Conservation (phyloP, 805 yeast species). For the Candida taoyuanica region DNA sequence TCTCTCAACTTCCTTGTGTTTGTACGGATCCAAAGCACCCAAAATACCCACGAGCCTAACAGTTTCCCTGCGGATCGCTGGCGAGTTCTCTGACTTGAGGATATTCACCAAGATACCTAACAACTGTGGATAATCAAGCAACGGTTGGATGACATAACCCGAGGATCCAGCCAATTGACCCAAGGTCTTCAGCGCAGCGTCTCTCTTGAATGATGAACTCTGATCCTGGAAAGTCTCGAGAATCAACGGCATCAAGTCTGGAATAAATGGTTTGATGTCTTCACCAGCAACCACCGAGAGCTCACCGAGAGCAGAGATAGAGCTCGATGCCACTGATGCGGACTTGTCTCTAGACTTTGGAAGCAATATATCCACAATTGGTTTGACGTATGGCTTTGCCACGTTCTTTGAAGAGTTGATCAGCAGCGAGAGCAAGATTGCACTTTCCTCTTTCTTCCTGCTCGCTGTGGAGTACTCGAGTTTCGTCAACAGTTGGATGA, state of each 20-base stretch:
- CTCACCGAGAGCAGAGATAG: conserved; percentile 85
- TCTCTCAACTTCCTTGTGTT: conserved; percentile 86
- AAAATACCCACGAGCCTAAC: conserved; percentile 85
- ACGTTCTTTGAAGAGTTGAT: conserved; percentile 75
- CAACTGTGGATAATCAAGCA: conserved; percentile 85
- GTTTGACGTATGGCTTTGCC: conserved; percentile 87
- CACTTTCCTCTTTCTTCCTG: conserved; percentile 81
- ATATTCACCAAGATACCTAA: conserved; percentile 78
- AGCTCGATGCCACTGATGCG: conserved; percentile 80
- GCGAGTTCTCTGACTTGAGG: conserved; percentile 73
- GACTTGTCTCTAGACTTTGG: conserved; percentile 70
- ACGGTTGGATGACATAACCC: conserved; percentile 93
- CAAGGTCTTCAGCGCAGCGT: conserved; percentile 81
- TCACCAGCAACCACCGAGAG: conserved; percentile 85
- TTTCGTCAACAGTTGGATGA: conserved; percentile 81
- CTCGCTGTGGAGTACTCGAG: conserved; percentile 77
- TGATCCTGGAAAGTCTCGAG: conserved; percentile 89
- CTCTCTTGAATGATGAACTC: conserved; percentile 80
- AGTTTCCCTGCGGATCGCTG: conserved; percentile 76
- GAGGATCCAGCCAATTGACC: conserved; percentile 89
- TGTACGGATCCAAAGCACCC: conserved; percentile 97
- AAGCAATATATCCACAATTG: conserved; percentile 79
- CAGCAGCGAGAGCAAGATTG: conserved; percentile 64
- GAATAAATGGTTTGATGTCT: conserved; percentile 66
- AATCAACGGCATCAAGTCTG: conserved; percentile 79